Evolutionary conservation across 1,284 basidiomycete genomes (phyloP).

Genomic region (Pseudozyma thailandica): DNA sequence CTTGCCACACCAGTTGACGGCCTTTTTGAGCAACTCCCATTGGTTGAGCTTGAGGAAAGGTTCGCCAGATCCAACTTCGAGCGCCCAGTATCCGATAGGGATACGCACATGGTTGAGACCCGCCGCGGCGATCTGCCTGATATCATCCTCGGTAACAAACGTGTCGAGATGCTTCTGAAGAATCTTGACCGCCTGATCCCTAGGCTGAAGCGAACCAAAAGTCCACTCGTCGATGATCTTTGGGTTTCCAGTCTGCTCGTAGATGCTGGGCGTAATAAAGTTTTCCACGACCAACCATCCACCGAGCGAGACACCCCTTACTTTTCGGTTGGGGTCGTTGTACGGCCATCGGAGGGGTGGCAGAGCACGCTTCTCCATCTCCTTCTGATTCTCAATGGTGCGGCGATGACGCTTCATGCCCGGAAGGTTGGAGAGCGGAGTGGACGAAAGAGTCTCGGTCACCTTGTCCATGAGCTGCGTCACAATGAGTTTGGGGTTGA

Average conservation of each 20-base stretch:
- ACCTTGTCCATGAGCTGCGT: slow-evolving; percentile 23
- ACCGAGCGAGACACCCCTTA: slow-evolving; percentile 62
- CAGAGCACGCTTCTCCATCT: slow-evolving; percentile 11
- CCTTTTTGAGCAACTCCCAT: slow-evolving; percentile 71
- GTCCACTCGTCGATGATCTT: slow-evolving; percentile 82
- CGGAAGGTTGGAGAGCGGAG: slow-evolving; percentile 15
- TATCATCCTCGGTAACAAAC: slow-evolving; percentile 82
- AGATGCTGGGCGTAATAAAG: slow-evolving; percentile 69
- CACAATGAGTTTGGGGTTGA: slow-evolving; percentile 24
- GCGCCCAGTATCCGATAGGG: slow-evolving; percentile 92
- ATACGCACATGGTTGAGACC: slow-evolving; percentile 78
- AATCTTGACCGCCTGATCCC: slow-evolving; percentile 64
- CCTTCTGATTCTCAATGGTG: neutral
- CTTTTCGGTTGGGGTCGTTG: slow-evolving; percentile 26
- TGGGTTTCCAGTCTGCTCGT: slow-evolving; percentile 68
- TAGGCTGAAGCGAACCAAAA: slow-evolving; percentile 75
- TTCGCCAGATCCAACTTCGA: slow-evolving; percentile 81
- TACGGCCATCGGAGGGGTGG: slow-evolving; percentile 45
- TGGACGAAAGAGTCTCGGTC: slow-evolving; percentile 11
- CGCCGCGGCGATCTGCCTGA: slow-evolving; percentile 72
- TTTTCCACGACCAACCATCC: slow-evolving; percentile 65
- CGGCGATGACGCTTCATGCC: slow-evolving; percentile 19
- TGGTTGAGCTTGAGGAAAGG: slow-evolving; percentile 87
- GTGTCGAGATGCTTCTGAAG: slow-evolving; percentile 77
- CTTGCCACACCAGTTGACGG: slow-evolving; percentile 80